Evolutionary conservation across 1,139 yeast species (phyloP), one percentile per base, ranked within the genome.

Genomic region (Blastobotrys proliferans): DNA sequence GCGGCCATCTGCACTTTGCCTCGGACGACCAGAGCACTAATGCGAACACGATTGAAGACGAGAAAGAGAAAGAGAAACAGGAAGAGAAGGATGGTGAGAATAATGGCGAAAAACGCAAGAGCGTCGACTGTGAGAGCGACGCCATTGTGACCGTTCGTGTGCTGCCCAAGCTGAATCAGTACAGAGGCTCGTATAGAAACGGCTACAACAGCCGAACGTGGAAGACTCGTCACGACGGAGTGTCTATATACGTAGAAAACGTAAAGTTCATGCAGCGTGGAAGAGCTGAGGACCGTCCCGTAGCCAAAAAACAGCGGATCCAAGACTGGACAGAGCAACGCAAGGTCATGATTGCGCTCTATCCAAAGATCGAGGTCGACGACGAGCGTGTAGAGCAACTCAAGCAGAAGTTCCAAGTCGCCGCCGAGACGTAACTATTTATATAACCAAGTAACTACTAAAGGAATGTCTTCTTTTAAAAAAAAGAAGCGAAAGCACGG

Each of bases 191-290:
- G 32, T 81, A 64, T 57, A 72, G 83, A 31, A 71, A 83, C 60
- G 90, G 85, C 1, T 64, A 88, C 48, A 77, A 79, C 55, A 79
- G 95, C 1, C 71, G 97, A 43, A 64, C 77, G 1, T 90, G 97
- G 97, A 59, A 60, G 3, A 58, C 69, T 17, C 64, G 63, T 11
- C 95, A 86, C 58, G 82, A 79, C 52, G 95, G 95, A 3, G 72
- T 78, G 35, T 81, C 90, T 20, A 67, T 72, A 46, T 77, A 79
- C 9, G 66, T 86, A 8, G 74, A 72, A 50, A 74, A 72, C 37
- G 79, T 81, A 36, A 56, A 63, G 40, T 63, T 66, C 40, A 52
- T 64, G 38, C 53, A 60, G 3, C 43, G 47, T 11, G 70, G 70
- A 11, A 55, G 55, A 46, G 66, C 68, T 1, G 63, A 60, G 36